Percentiles rank a stretch among this genome's conserved stretches.
phyloP scores from a whole-genome alignment of 2,329 filamentous ascomycete genomes.

The Botrytis tulipae region DNA sequence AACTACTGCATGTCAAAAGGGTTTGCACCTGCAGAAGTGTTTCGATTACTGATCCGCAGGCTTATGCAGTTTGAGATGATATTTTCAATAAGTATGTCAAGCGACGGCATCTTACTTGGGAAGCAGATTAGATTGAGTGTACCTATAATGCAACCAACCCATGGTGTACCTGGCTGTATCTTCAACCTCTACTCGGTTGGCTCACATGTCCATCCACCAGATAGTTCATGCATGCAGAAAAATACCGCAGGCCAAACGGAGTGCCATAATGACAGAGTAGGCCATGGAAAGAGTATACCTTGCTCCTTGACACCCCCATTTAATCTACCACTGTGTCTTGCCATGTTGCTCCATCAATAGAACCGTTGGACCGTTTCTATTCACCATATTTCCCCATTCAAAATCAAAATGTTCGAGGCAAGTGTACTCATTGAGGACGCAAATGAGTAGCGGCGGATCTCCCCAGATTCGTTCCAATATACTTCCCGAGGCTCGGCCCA shows the following conservation, averaged over 20 bases:
- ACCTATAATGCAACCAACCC: neutral
- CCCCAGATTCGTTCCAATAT: no score
- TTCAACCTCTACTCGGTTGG: neutral
- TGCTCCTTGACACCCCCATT: neutral
- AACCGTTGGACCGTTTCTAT: neutral
- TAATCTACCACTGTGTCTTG: neutral
- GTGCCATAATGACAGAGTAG: neutral
- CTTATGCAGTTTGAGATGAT: neutral
- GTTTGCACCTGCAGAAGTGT: neutral
- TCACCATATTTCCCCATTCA: neutral
- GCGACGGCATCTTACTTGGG: neutral
- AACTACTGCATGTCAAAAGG: neutral
- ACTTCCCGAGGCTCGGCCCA: no score
- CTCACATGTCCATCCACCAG: neutral
- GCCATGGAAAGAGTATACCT: neutral
- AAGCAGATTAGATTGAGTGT: neutral
- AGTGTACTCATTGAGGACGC: neutral
- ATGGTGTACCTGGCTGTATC: neutral
- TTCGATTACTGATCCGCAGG: neutral
- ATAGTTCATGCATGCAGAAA: neutral
- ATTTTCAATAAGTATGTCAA: neutral
- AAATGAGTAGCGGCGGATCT: neutral
- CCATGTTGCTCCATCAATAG: neutral
- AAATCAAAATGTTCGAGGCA: neutral
- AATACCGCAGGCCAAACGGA: neutral